Base-by-base conservation (phyloP, 2,329 filamentous ascomycete species). In the Elsinoe arachidis region DNA sequence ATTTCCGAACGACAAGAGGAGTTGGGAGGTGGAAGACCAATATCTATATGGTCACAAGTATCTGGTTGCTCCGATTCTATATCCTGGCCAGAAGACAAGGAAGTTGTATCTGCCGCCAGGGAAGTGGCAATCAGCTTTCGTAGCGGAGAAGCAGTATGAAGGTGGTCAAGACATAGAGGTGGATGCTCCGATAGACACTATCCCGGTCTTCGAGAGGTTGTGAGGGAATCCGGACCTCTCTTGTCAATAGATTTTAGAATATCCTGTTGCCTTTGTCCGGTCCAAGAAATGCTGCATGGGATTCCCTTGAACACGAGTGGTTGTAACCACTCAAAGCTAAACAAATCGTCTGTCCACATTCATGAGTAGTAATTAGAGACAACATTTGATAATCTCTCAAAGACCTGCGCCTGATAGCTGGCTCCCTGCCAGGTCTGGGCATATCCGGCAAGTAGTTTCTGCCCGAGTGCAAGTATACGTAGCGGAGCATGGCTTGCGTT, bases 21-120 rank as follows among this genome's bases (percentile, higher is more conserved):
- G 74, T 14, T 86, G 84, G 83, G 73, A 76, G 3, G 65, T 84
- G 2, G 79, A 82, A 54, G 76, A 77, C 33, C 77, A 85, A 70
- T 86, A 86, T 64, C 80, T 87, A 77, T 87, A 79, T 63, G 84
- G 83, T 0, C 64, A 69, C 14, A 79, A 77, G 64, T 86, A 85
- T 63, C 69, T 86, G 12, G 75, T 79, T 6, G 78, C 74, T 11
- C 83, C 83, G 0, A 74, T 86, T 0, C 63, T 86, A 57, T 64
- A 73, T n/a, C 66, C 78, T 0, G 77, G 76, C 0, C 68, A 76
- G 63, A 70, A 66, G 11, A 73, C 66, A 34, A 71, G 72, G 5
- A 70, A 66, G 5, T 76, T 80, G 0, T 85, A 85, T 64, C 66
- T 85, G 21, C 82, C 82, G 0, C 61, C 58, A 7, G 76, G 75